These are phyloP conservation scores for Saccharomycopsis sp. DNA, from an alignment of 805 yeast species.

Conservation along the genomic window DNA sequence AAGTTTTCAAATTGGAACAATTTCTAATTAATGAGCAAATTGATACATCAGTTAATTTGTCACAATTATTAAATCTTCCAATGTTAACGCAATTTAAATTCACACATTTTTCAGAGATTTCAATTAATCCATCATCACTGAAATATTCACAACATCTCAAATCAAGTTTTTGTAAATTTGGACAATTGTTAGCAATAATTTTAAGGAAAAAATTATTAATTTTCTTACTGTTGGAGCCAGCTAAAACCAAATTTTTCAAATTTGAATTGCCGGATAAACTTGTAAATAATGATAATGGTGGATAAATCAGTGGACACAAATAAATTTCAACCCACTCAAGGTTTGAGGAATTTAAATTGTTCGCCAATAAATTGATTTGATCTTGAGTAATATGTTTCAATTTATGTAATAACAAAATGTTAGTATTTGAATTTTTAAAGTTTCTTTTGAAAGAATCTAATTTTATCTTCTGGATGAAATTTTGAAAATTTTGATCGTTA, in stretches of 20 bases:
- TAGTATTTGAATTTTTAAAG: constrained; percentile 24
- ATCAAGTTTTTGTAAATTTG: constrained; percentile 58
- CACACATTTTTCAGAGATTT: constrained; percentile 56
- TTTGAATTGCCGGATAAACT: constrained; percentile 20
- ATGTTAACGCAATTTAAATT: constrained; percentile 57
- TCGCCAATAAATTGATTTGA: constrained; percentile 43
- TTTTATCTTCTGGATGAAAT: constrained; percentile 27
- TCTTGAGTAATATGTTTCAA: constrained; percentile 46
- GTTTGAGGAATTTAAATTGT: constrained; percentile 28
- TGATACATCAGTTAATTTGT: constrained; percentile 63
- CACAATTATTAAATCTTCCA: constrained; percentile 70
- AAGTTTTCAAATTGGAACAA: constrained; percentile 50
- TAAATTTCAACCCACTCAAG: constrained; percentile 71
- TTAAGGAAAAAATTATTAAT: constrained; percentile 56
- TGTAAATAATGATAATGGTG: constrained; percentile 33
- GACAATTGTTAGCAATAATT: constrained; percentile 46
- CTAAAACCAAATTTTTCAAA: constrained; percentile 46
- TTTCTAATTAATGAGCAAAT: constrained; percentile 49
- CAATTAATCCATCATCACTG: constrained; percentile 66
- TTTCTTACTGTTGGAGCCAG: constrained; percentile 55
- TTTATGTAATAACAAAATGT: constrained; percentile 53
- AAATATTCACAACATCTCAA: constrained; percentile 77
- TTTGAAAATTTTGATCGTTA: constrained; percentile 38
- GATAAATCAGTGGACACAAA: constrained; percentile 61
- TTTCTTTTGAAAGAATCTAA: constrained; percentile 20